Evolutionary conservation across 805 yeast species (phyloP).

Genomic region (Cyberlindnera amylophila): DNA sequence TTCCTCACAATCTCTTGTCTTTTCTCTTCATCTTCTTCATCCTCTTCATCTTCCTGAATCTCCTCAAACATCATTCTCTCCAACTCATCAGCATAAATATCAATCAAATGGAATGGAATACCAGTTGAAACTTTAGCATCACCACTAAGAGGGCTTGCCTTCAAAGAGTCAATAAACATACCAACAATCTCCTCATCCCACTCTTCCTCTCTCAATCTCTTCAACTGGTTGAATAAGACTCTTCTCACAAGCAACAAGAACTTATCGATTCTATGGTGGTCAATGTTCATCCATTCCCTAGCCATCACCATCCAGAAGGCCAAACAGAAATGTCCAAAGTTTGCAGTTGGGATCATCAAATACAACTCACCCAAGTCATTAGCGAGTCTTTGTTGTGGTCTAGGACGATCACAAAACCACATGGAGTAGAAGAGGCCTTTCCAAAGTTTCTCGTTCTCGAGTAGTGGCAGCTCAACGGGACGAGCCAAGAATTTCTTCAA

Average conservation of each 20-base stretch:
- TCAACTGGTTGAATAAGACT: slow-evolving; percentile 61
- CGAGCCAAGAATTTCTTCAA: slow-evolving; percentile 53
- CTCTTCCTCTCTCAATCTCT: slow-evolving; percentile 44
- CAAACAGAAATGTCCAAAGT: slow-evolving; percentile 50
- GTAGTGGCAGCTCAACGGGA: slow-evolving; percentile 33
- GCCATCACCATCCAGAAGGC: slow-evolving; percentile 81
- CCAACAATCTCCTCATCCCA: slow-evolving; percentile 53
- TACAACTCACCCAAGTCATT: slow-evolving; percentile 60
- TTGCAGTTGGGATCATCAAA: slow-evolving; percentile 37
- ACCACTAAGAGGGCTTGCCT: slow-evolving; percentile 50
- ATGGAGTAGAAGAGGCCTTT: slow-evolving; percentile 91
- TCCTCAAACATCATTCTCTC: slow-evolving; percentile 58
- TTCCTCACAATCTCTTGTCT: slow-evolving; percentile 35
- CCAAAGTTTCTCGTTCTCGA: slow-evolving; percentile 76
- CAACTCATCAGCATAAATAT: slow-evolving; percentile 80
- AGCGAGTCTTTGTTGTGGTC: slow-evolving; percentile 86
- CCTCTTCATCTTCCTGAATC: slow-evolving; percentile 43
- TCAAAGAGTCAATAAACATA: slow-evolving; percentile 40
- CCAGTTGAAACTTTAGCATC: slow-evolving; percentile 63
- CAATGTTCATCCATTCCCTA: slow-evolving; percentile 81
- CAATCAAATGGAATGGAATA: slow-evolving; percentile 79
- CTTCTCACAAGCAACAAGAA: slow-evolving; percentile 78
- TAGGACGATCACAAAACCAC: slow-evolving; percentile 96
- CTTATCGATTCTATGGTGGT: slow-evolving; percentile 83
- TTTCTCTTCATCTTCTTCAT: slow-evolving; percentile 33